Percentiles rank a stretch among this genome's conserved stretches.
These are phyloP conservation scores for Durotheca rogersii DNA, from an alignment of 495 filamentous ascomycete species.

Conservation along the genomic window DNA sequence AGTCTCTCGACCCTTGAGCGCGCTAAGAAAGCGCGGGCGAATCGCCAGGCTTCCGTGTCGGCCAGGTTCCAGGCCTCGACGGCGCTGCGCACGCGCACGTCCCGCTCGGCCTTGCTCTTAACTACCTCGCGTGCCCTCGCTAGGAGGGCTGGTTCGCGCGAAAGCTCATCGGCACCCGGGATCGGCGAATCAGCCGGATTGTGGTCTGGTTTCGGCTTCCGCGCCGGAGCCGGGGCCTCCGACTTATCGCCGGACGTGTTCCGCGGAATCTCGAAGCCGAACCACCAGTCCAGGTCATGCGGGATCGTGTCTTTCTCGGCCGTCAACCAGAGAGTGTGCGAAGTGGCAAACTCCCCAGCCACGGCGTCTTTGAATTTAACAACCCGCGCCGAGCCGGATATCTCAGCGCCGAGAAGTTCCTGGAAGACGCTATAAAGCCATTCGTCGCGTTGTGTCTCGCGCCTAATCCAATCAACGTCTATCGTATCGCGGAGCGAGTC, in stretches of 20 bases:
- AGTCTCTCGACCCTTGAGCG: conserved; percentile 58
- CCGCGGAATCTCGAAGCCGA: conserved; percentile 78
- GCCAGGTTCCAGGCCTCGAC: conserved; percentile 92
- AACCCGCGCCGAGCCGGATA: conserved; percentile 63
- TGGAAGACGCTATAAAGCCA: conserved; percentile 78
- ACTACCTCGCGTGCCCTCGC: conserved; percentile 57
- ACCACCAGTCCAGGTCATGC: conserved; percentile 78
- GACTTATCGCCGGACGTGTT: conserved; percentile 52
- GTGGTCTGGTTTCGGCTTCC: conserved; percentile 37
- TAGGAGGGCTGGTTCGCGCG: conserved; percentile 63
- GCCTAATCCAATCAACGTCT: conserved; percentile 68
- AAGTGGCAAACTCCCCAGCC: conserved; percentile 58
- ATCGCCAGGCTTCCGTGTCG: conserved; percentile 91
- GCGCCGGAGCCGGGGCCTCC: conserved; percentile 50
- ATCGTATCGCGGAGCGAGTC: conserved; percentile 50
- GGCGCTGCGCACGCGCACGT: conserved; percentile 55
- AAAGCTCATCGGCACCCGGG: conserved; percentile 50
- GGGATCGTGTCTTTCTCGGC: conserved; percentile 62
- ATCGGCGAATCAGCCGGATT: conserved; percentile 50
- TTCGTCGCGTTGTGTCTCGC: conserved; percentile 72
- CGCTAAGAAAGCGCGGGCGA: conserved; percentile 72
- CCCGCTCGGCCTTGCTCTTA: conserved; percentile 41
- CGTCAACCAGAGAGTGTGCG: conserved; percentile 75
- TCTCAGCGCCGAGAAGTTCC: conserved; percentile 60
- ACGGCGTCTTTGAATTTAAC: conserved; percentile 80